These are phyloP conservation scores for Penicillium odoratum DNA, from an alignment of 495 filamentous ascomycete genomes.

Conservation along the genomic window DNA sequence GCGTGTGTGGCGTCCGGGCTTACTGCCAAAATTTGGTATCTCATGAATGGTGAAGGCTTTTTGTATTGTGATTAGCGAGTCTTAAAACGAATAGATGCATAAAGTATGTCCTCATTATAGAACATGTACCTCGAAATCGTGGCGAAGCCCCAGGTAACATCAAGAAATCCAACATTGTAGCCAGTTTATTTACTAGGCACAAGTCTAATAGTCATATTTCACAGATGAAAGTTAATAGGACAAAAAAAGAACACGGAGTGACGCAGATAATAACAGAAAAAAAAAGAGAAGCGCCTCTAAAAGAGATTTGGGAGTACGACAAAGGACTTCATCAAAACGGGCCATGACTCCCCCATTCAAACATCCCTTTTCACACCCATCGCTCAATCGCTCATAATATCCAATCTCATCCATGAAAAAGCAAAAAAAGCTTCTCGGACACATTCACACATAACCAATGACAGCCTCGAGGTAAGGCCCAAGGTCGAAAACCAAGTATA, in stretches of 20 bases:
- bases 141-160: background rate
- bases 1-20: constrained; percentile 7
- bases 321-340: constrained; percentile 21
- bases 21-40: constrained; percentile 6
- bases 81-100: background rate
- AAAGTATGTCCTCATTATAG: no score
- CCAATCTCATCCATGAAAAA: constrained; percentile 13
- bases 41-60: background rate
- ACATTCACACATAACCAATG: constrained; percentile 22
- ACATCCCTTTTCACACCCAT: constrained; percentile 6
- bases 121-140: no score
- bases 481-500: constrained; percentile 1
- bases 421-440: constrained; percentile 5
- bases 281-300: constrained; percentile 15
- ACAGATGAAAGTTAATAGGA: constrained; percentile 21
- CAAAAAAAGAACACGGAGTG: constrained; percentile 5
- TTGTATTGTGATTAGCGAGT: background rate
- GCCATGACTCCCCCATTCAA: constrained; percentile 11
- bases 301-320: constrained; percentile 22
- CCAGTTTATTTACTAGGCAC: constrained; percentile 15
- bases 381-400: constrained; percentile 13
- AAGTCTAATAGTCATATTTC: constrained; percentile 36
- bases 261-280: constrained; percentile 6
- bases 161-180: constrained; percentile 15
- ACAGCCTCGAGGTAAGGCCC: background rate